A percentile compares a stretch with the other conserved stretches of the same genome.
Conservation (phyloP, 169 alveolate genomes). For the Eimeria maxima region DNA sequence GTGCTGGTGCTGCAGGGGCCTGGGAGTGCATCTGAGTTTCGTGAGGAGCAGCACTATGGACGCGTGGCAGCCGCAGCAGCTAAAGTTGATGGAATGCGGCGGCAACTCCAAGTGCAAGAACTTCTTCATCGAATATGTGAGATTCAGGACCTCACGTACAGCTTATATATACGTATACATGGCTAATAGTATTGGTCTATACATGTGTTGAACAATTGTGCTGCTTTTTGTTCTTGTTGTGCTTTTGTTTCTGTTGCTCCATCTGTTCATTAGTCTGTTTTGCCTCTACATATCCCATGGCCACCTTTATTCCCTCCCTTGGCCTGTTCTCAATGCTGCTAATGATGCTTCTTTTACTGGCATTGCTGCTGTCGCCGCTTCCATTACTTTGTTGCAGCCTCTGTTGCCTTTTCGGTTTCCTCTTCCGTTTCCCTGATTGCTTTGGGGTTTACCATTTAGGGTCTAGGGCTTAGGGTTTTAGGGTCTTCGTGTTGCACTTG, state of each 20-base stretch:
- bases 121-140: conserved; percentile 83
- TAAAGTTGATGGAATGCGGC: conserved; percentile 87
- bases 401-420: not conserved
- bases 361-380: not conserved
- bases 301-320: no score
- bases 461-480: no score
- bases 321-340: no score
- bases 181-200: no score
- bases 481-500: no score
- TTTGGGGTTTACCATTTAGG: no score
- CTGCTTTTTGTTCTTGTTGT: not conserved
- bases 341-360: no score
- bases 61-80: conserved; percentile 93
- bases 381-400: not conserved
- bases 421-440: not conserved
- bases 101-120: conserved; percentile 83
- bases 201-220: no score
- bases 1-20: conserved; percentile 88
- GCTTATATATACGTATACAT: no score
- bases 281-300: no score
- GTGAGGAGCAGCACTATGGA: conserved; percentile 96
- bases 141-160: not conserved
- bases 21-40: conserved; percentile 98
- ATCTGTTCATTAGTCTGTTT: not conserved
- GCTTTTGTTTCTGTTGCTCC: not conserved